Evolutionary conservation across 1,284 basidiomycete genomes (phyloP), one percentile per base, ranked within the genome.

Genomic region (Xerocomus nothofagi): DNA sequence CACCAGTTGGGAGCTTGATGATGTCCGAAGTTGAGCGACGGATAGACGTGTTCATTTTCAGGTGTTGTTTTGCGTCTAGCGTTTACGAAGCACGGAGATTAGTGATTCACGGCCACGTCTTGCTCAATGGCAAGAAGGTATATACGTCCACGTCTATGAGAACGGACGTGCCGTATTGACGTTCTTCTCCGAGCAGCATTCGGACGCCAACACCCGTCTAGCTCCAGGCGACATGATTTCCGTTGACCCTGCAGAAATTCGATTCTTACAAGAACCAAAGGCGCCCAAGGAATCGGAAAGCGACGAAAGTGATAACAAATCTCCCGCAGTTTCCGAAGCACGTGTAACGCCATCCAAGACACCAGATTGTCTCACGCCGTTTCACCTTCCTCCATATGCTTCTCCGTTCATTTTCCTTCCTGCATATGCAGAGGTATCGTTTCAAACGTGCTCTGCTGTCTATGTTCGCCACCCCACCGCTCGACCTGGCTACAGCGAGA

Each of bases 381-480:
- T 98, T 79, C 74, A 81, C 60, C 85, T 98, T 11, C 97, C 97
- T 0, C 75, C 81, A 29, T 98, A 86, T 62, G 91, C 94, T 9
- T 82, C 92, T 0, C 93, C 97, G 0, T 92, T 89, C 78, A 78
- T 99, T 43, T 99, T 98, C 76, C 81, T 99, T 57, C 97, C 97
- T 0, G 88, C 95, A 0, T 98, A 98, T 71, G 84, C 98, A 49
- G 93, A 98, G 63, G 84, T 89, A 3, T 92, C 86, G 46, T 99
- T 91, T 77, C 70, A 81, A 42, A 94, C 94, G 10, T 99, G 97
- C 71, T 94, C 95, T 6, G 87, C 88, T 17, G 78, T 99, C 51
- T 98, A 98, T 68, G 82, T 98, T 29, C 91, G 96, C 39, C 93
- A 98, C 66, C 97, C 97, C 2, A 98, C 94, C 0, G 93, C 96